A percentile compares a stretch with the other conserved stretches of the same genome.
phyloP scores from a whole-genome alignment of 2,329 filamentous ascomycete species.

The Chlorencoelia australis region DNA sequence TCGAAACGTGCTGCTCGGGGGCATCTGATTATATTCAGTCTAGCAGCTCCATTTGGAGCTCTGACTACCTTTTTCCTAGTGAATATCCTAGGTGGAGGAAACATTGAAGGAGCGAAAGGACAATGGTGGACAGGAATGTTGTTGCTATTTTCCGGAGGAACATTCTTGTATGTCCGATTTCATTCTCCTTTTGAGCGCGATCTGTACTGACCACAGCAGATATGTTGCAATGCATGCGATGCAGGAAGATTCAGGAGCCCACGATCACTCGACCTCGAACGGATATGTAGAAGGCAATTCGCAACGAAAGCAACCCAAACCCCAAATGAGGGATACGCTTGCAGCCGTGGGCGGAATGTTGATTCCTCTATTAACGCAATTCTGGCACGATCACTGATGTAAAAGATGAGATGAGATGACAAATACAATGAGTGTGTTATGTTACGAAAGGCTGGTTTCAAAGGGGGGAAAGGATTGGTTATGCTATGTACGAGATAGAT shows the following conservation, averaged over 20 bases:
- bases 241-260: slow-evolving; percentile 56
- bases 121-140: slow-evolving; percentile 88
- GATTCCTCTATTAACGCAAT: slow-evolving; percentile 65
- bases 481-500: too few relatives aligned
- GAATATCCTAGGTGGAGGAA: slow-evolving; percentile 57
- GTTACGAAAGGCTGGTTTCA: too few relatives aligned
- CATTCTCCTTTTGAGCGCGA: background rate
- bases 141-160: slow-evolving; percentile 89
- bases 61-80: slow-evolving; percentile 74
- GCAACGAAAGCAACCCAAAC: slow-evolving; percentile 43
- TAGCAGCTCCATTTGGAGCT: slow-evolving; percentile 82
- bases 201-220: slow-evolving; percentile 36
- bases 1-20: slow-evolving; percentile 76
- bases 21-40: slow-evolving; percentile 82
- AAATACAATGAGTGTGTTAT: too few relatives aligned
- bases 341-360: slow-evolving; percentile 69
- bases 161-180: slow-evolving; percentile 65
- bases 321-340: slow-evolving; percentile 57
- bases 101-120: slow-evolving; percentile 40
- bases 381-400: slow-evolving; percentile 58
- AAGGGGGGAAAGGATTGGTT: too few relatives aligned
- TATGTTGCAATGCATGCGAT: slow-evolving; percentile 99
- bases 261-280: slow-evolving; percentile 35
- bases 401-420: background rate
- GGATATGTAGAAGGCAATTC: slow-evolving; percentile 42